These are phyloP conservation scores for Globisporangium carolinianum DNA, from an alignment of 352 stramenopile genomes.

Conservation along the genomic window DNA sequence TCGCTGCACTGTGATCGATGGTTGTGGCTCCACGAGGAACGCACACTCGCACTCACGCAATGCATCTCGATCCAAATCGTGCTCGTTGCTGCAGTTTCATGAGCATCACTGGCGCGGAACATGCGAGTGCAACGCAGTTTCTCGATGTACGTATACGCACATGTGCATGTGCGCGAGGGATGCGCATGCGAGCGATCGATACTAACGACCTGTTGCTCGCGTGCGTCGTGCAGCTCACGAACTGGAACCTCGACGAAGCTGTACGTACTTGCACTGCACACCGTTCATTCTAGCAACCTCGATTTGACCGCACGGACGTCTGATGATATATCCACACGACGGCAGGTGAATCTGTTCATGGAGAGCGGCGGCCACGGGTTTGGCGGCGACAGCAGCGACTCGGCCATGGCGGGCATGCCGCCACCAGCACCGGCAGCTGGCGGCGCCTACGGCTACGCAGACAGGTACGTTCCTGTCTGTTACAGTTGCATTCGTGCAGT, in stretches of 20 bases:
- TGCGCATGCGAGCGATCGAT: slow-evolving; percentile 2
- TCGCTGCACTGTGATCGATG: too few species aligned
- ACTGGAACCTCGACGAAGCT: slow-evolving; percentile 67
- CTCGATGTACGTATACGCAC: slow-evolving; percentile 38
- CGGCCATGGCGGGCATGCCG: slow-evolving; percentile 2
- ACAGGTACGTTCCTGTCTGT: slow-evolving; percentile 18
- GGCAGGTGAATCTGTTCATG: slow-evolving; percentile 75
- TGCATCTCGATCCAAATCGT: too few species aligned
- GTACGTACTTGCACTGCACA: slow-evolving; percentile 20
- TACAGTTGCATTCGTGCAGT: too few species aligned
- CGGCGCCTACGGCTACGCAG: slow-evolving; percentile 25
- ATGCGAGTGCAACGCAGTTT: slow-evolving; percentile 57
- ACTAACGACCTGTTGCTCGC: not conserved
- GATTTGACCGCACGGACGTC: not conserved
- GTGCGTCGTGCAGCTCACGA: slow-evolving; percentile 39
- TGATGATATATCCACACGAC: too few species aligned
- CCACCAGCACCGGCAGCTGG: slow-evolving; percentile 26
- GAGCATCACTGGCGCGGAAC: slow-evolving; percentile 75
- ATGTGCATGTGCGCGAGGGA: not conserved
- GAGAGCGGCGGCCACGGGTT: slow-evolving; percentile 54
- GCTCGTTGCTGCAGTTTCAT: slow-evolving; percentile 51
- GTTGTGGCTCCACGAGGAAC: too few species aligned
- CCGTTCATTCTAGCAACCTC: not conserved
- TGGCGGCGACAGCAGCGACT: slow-evolving; percentile 8
- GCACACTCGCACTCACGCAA: too few species aligned